Evolutionary conservation across 1,139 yeast genomes (phyloP).

Genomic region (Magnusiomyces fungicola): DNA sequence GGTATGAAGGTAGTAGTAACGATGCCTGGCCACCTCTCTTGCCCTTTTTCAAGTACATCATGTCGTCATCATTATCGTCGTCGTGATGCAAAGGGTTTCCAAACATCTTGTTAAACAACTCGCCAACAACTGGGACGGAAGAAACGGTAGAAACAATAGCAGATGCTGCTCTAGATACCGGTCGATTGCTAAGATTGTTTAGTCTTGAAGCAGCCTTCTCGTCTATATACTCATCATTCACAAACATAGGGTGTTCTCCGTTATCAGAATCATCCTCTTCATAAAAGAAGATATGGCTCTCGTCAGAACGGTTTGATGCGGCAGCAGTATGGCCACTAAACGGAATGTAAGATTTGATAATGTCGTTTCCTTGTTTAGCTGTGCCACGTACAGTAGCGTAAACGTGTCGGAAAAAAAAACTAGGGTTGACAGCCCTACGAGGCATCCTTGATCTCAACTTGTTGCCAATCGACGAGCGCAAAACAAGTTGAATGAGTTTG

Average conservation of each 20-base stretch:
- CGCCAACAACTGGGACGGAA: neutral
- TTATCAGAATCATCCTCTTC: neutral
- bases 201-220: neutral
- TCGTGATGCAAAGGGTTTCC: neutral
- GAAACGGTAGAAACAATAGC: neutral
- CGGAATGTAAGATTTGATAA: neutral
- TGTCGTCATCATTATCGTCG: neutral
- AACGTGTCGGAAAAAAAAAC: neutral
- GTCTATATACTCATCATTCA: neutral
- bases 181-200: neutral
- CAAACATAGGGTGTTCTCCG: neutral
- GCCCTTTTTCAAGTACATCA: no score
- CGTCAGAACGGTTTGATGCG: neutral
- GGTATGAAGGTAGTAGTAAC: neutral
- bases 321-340: neutral
- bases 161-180: neutral
- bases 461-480: neutral
- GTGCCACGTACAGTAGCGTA: neutral
- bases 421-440: neutral
- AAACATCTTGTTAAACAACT: neutral
- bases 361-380: neutral
- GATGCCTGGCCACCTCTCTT: neutral
- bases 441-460: neutral
- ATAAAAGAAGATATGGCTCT: neutral
- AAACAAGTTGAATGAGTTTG: slow-evolving; percentile 38